phyloP scores from a whole-genome alignment of 2,329 filamentous ascomycete species.

The Metarhizium rileyi region DNA sequence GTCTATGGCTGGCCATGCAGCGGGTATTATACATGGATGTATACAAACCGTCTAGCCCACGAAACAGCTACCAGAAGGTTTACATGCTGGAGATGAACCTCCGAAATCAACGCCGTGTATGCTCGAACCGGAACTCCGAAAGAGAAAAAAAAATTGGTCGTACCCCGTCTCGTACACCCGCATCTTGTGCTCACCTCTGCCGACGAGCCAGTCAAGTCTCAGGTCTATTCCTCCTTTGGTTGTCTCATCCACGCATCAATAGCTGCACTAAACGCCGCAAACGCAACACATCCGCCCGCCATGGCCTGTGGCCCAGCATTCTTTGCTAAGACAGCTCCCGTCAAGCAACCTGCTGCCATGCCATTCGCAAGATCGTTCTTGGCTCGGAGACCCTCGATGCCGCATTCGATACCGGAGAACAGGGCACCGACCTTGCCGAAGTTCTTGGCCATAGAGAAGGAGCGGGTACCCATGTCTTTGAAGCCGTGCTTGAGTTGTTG shows the following conservation, averaged over 20 bases:
- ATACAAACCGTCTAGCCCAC: background rate
- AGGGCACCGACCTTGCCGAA: constrained; percentile 89
- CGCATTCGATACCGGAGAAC: constrained; percentile 90
- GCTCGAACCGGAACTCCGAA: background rate
- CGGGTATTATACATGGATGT: background rate
- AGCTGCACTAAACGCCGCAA: constrained; percentile 84
- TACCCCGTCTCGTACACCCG: background rate
- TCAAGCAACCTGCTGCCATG: constrained; percentile 78
- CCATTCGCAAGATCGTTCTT: constrained; percentile 93
- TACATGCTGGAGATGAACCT: no score
- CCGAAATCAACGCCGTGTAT: background rate
- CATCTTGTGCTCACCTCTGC: background rate
- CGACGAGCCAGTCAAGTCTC: background rate
- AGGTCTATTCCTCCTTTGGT: constrained; percentile 49
- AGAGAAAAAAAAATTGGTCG: background rate
- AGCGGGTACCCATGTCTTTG: constrained; percentile 86
- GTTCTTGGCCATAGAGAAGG: constrained; percentile 79
- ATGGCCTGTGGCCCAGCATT: constrained; percentile 85
- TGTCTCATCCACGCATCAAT: constrained; percentile 89
- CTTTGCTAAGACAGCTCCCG: constrained; percentile 77
- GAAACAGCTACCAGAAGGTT: background rate
- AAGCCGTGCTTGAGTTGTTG: constrained; percentile 81
- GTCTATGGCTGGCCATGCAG: background rate
- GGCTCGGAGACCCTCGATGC: constrained; percentile 81
- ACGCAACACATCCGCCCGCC: constrained; percentile 79